phyloP scores from a whole-genome alignment of 129 eudicot genomes.

The Centella asiatica region DNA sequence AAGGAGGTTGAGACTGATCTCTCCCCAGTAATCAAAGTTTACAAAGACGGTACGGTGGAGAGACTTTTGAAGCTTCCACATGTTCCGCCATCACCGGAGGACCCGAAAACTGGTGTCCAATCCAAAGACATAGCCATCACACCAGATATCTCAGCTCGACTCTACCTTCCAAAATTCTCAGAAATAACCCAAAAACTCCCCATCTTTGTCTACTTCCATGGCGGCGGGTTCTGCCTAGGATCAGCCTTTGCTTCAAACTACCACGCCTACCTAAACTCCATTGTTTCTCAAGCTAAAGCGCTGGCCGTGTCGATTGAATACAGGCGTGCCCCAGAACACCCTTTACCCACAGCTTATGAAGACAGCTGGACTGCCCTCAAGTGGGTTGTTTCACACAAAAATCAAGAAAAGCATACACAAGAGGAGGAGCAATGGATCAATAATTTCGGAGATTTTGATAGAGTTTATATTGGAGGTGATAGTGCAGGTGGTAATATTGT shows the following conservation, averaged over 20 bases:
- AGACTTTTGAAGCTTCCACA: conserved; percentile 23
- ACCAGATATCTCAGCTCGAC: conserved; percentile 19
- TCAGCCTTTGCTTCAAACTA: conserved; percentile 15
- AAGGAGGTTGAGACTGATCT: conserved; percentile 10
- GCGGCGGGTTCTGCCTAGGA: conserved; percentile 26
- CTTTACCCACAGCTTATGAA: conserved; percentile 28
- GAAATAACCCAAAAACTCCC: conserved; percentile 17
- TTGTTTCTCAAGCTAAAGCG: conserved; percentile 10
- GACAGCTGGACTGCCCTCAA: conserved; percentile 28
- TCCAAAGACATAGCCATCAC: conserved; percentile 16
- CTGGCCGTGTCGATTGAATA: conserved; percentile 26
- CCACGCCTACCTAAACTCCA: conserved; percentile 15
- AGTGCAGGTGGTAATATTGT: conserved; percentile 45
- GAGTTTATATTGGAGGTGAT: conserved; percentile 31
- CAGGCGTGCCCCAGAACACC: conserved; percentile 29
- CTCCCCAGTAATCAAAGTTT: conserved; percentile 14
- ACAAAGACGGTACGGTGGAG: conserved; percentile 48
- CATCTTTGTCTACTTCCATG: conserved; percentile 23
- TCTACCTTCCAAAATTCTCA: conserved; percentile 17
- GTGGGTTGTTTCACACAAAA: conserved; percentile 34
- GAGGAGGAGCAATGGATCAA: conserved; percentile 26
- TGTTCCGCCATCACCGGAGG: conserved; percentile 24
- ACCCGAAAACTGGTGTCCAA: conserved; percentile 5
- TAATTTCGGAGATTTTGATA: conserved; percentile 21
- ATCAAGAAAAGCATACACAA: not conserved